Conservation (phyloP, 2,329 filamentous ascomycete species). For the Scolecobasidium constrictum region DNA sequence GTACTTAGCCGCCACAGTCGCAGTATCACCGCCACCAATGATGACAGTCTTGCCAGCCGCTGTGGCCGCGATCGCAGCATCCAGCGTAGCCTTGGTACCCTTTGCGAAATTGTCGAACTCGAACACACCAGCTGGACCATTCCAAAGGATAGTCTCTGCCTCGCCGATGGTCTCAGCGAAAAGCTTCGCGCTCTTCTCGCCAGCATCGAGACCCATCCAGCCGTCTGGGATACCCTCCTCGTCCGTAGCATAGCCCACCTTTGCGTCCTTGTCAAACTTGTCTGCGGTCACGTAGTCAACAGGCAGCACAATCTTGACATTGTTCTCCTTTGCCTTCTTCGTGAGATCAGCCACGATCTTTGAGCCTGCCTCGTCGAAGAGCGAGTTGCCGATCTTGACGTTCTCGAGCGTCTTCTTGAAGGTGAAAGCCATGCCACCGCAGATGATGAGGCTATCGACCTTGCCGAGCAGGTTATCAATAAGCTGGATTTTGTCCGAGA, state of each 20-base stretch:
- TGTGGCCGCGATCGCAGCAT: conserved; percentile 74
- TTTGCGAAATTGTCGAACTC: conserved; percentile 91
- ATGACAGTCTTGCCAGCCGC: conserved; percentile 89
- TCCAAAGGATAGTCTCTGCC: conserved; percentile 97
- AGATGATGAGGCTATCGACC: conserved; percentile 93
- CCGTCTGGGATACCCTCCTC: conserved; percentile 85
- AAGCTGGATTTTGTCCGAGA: conserved; percentile 98
- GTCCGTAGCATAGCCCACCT: conserved; percentile 72
- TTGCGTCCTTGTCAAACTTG: conserved; percentile 82
- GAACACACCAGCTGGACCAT: conserved; percentile 93
- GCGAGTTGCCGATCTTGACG: conserved; percentile 77
- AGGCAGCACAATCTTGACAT: conserved; percentile 88
- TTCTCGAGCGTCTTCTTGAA: conserved; percentile 98
- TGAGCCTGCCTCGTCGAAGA: conserved; percentile 89
- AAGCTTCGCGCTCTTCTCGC: conserved; percentile 74
- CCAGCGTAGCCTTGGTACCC: conserved; percentile 85
- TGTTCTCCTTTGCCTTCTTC: conserved; percentile 93
- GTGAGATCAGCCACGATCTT: conserved; percentile 82
- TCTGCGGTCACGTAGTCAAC: conserved; percentile 94
- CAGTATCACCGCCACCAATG: conserved; percentile 96
- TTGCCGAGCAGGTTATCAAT: conserved; percentile 98
- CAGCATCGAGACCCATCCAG: conserved; percentile 97
- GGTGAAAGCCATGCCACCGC: conserved; percentile 97
- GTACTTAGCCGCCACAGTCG: conserved; percentile 96
- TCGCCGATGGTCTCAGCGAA: conserved; percentile 81